These are phyloP conservation scores for Talaromyces liani DNA, from an alignment of 495 filamentous ascomycete genomes.

Conservation along the genomic window DNA sequence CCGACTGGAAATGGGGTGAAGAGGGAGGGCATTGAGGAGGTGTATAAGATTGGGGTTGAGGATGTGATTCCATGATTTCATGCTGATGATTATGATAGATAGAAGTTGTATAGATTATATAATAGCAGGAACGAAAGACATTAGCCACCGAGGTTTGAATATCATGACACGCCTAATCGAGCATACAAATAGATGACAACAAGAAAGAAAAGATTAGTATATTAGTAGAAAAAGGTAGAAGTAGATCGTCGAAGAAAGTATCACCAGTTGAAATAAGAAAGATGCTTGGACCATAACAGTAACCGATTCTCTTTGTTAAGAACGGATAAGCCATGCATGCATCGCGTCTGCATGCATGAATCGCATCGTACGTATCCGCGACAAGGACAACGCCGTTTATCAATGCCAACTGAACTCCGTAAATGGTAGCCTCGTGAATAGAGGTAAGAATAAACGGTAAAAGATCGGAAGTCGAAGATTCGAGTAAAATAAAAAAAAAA, in stretches of 20 bases:
- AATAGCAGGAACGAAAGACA: not conserved
- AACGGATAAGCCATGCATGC: not conserved
- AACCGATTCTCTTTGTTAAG: not conserved
- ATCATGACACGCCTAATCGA: not conserved
- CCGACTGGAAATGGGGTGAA: constrained; percentile 19
- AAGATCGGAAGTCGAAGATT: not conserved
- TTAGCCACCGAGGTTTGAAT: not conserved
- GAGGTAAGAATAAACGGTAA: not conserved
- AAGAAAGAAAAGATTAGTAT: not conserved
- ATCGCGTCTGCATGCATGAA: not conserved
- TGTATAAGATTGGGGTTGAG: constrained; percentile 29
- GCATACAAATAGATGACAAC: not conserved
- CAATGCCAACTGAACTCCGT: constrained; percentile 4
- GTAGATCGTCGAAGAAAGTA: not conserved
- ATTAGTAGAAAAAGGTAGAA: not conserved
- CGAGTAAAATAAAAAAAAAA: not conserved
- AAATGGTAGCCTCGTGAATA: not conserved
- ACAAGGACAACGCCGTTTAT: constrained; percentile 4
- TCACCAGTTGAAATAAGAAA: not conserved
- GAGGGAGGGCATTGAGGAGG: constrained; percentile 34
- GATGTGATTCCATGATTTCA: constrained; percentile 16
- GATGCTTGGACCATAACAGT: not conserved
- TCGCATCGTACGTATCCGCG: not conserved
- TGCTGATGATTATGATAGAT: not conserved
- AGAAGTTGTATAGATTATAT: not conserved